phyloP scores from a whole-genome alignment of 441 rosid genomes.

The Populus hybrid region DNA sequence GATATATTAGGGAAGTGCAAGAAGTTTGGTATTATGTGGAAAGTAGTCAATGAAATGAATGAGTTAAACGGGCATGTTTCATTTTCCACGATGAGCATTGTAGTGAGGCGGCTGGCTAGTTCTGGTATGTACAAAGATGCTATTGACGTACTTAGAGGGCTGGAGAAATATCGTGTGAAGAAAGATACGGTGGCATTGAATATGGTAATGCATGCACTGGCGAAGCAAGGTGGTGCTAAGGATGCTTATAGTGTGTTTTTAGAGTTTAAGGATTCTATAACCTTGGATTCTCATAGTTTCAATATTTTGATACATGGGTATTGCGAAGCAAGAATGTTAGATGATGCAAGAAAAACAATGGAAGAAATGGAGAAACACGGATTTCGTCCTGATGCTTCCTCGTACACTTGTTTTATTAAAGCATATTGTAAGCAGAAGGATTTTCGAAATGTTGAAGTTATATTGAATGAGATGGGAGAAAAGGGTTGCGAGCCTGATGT shows the following conservation, averaged over 20 bases:
- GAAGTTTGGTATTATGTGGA: conserved; percentile 60
- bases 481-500: conserved; percentile 53
- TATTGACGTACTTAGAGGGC: conserved; percentile 47
- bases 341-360: conserved; percentile 51
- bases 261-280: conserved; percentile 41
- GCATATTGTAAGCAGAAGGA: conserved; percentile 59
- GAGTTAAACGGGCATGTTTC: conserved; percentile 40
- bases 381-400: conserved; percentile 46
- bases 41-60: conserved; percentile 53
- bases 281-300: conserved; percentile 36
- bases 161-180: conserved; percentile 49
- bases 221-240: conserved; percentile 59
- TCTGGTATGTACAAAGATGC: conserved; percentile 54
- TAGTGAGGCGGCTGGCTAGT: conserved; percentile 63
- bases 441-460: conserved; percentile 53
- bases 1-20: conserved; percentile 58
- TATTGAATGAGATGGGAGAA: conserved; percentile 60
- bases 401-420: conserved; percentile 68
- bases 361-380: conserved; percentile 53
- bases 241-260: conserved; percentile 45
- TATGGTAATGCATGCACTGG: conserved; percentile 68
- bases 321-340: conserved; percentile 62
- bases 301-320: conserved; percentile 73
- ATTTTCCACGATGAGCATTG: conserved; percentile 55
- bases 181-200: conserved; percentile 49